Conservation (phyloP, 345 rosid species). For the Sisymbrium altissimum region DNA sequence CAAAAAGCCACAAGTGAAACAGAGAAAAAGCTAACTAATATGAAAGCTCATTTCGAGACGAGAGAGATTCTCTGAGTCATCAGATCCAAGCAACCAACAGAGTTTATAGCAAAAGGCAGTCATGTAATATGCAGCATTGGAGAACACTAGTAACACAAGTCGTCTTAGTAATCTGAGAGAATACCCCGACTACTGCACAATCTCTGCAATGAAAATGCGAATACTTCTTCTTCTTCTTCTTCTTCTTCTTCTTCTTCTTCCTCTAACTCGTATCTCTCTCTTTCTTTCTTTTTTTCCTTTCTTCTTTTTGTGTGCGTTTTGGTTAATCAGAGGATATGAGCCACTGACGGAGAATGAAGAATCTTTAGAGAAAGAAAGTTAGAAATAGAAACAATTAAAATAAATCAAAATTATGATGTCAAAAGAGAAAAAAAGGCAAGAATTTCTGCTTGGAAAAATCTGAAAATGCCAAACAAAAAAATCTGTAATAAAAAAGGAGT, state of each 20-base stretch:
- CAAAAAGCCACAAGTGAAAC: not conserved
- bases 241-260: not conserved
- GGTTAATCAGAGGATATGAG: slow-evolving; percentile 24
- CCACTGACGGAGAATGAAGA: slow-evolving; percentile 32
- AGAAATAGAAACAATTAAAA: not conserved
- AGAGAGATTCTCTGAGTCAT: not conserved
- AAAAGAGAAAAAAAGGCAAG: not conserved
- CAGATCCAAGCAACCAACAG: slow-evolving; percentile 35
- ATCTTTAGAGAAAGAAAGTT: not conserved
- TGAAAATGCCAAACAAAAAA: not conserved
- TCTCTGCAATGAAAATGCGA: slow-evolving; percentile 17
- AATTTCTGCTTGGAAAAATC: not conserved
- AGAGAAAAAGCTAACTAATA: not conserved
- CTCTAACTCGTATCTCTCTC: not conserved
- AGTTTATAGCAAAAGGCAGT: not conserved
- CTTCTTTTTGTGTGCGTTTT: slow-evolving; percentile 16
- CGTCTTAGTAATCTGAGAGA: not conserved
- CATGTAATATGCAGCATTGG: slow-evolving; percentile 39
- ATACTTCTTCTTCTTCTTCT: not conserved
- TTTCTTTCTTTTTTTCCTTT: not conserved
- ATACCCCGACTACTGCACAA: slow-evolving; percentile 17
- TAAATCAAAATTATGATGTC: not conserved
- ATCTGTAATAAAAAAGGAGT: not conserved
- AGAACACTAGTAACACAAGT: not conserved
- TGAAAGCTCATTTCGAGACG: not conserved